Conservation (phyloP, 1,284 basidiomycete species). For the Mycosarcoma mackinlayi region DNA sequence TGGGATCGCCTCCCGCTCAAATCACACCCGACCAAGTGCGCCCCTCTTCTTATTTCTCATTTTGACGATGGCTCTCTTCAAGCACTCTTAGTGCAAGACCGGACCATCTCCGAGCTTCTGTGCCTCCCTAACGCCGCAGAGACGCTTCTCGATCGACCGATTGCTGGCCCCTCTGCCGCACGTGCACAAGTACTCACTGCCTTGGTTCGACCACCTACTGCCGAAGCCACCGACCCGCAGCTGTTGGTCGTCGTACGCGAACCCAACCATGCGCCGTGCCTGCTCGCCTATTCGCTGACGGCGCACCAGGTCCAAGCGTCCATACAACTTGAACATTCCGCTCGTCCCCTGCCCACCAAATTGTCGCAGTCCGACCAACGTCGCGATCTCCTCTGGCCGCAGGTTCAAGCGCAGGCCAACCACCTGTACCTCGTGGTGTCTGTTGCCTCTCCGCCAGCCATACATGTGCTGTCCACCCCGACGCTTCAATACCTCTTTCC, state of each 20-base stretch:
- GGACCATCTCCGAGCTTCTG: slow-evolving; percentile 40
- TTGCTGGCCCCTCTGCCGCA: neutral
- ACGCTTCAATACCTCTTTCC: slow-evolving; percentile 24
- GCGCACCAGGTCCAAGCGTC: slow-evolving; percentile 31
- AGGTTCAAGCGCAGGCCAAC: slow-evolving; percentile 31
- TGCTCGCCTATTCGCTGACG: slow-evolving; percentile 37
- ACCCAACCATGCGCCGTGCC: neutral
- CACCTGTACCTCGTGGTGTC: slow-evolving; percentile 33
- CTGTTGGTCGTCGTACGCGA: slow-evolving; percentile 27
- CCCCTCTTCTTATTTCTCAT: slow-evolving; percentile 35
- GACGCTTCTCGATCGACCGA: slow-evolving; percentile 1
- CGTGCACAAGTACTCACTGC: slow-evolving; percentile 18
- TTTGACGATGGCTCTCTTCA: slow-evolving; percentile 39
- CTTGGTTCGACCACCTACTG: slow-evolving; percentile 23
- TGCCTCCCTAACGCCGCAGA: slow-evolving; percentile 24
- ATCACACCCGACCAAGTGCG: slow-evolving; percentile 2
- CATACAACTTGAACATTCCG: slow-evolving; percentile 16
- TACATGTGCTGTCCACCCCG: slow-evolving; percentile 35
- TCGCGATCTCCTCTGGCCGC: slow-evolving; percentile 10
- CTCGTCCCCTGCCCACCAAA: neutral
- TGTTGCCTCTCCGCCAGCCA: slow-evolving; percentile 29
- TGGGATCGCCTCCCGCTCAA: slow-evolving; percentile 35
- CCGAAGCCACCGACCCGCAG: slow-evolving; percentile 9
- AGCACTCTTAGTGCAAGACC: slow-evolving; percentile 30
- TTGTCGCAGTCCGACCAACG: neutral